phyloP scores from a whole-genome alignment of 306 rosid genomes.

The Lupinus albus region DNA sequence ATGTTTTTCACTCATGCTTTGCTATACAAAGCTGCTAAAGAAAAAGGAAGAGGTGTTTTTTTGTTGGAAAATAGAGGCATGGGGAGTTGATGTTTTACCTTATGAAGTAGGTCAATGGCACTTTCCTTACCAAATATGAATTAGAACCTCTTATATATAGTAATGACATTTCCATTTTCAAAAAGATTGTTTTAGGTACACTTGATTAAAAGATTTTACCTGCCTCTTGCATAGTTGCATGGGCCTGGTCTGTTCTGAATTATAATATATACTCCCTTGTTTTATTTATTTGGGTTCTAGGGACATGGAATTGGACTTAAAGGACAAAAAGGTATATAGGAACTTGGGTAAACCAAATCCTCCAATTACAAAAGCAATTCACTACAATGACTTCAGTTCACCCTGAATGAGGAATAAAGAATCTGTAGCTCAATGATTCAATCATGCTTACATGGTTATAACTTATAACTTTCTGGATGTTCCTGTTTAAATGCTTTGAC shows the following conservation, averaged over 20 bases:
- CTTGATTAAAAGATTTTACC: constrained; percentile 35
- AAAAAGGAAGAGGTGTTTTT: constrained; percentile 12
- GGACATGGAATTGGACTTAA: constrained; percentile 8
- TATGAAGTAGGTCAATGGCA: constrained; percentile 42
- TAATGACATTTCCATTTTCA: constrained; percentile 39
- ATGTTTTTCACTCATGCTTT: background rate
- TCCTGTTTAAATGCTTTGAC: constrained; percentile 26
- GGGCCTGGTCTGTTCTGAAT: background rate
- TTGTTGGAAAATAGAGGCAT: constrained; percentile 29
- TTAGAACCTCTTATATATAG: constrained; percentile 21
- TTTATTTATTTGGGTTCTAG: background rate
- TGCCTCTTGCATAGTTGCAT: constrained; percentile 24
- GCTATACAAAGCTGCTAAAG: constrained; percentile 34
- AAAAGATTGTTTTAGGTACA: constrained; percentile 5
- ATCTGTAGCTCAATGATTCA: background rate
- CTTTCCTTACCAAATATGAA: constrained; percentile 29
- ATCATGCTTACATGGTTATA: background rate
- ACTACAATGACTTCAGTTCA: no score
- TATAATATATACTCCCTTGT: background rate
- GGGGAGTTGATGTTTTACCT: constrained; percentile 36
- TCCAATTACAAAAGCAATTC: no score
- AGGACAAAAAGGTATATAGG: constrained; percentile 17
- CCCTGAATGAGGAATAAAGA: background rate
- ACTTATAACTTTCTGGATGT: background rate
- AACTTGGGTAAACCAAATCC: no score